Conservation (phyloP, 2,329 filamentous ascomycete genomes). For the Teratosphaeria nubilosa region DNA sequence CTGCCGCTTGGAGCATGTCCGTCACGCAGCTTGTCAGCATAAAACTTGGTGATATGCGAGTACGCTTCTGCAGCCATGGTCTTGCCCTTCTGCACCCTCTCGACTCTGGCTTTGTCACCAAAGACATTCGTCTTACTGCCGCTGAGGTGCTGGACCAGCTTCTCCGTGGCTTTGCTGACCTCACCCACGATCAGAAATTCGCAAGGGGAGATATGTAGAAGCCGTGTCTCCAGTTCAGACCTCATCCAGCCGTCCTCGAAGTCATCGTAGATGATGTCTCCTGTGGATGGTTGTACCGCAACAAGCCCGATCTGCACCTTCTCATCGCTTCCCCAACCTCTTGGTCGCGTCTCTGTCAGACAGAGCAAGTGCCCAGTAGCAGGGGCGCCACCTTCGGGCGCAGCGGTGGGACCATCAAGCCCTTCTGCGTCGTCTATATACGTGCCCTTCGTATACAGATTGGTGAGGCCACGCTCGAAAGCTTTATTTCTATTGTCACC, state of each 20-base stretch:
- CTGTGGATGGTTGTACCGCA: conserved; percentile 89
- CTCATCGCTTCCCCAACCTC: conserved; percentile 77
- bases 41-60: conserved; percentile 86
- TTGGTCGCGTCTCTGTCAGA: conserved; percentile 74
- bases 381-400: conserved; percentile 45
- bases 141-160: conserved; percentile 80
- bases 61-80: conserved; percentile 76
- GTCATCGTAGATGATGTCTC: conserved; percentile 88
- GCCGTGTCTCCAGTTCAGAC: conserved; percentile 86
- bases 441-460: conserved; percentile 94
- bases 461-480: conserved; percentile 86
- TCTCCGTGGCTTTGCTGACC: conserved; percentile 82
- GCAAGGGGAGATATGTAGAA: conserved; percentile 90
- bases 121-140: conserved; percentile 84
- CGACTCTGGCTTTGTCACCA: conserved; percentile 78
- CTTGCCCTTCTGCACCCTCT: conserved; percentile 64
- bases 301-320: conserved; percentile 86
- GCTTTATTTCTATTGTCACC: conserved; percentile 90
- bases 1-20: conserved; percentile 12
- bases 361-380: conserved; percentile 84
- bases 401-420: conserved; percentile 48
- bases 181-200: conserved; percentile 90
- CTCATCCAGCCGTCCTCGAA: conserved; percentile 98
- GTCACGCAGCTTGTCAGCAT: conserved; percentile 71
- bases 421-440: conserved; percentile 91